Percentiles rank a stretch among this genome's conserved stretches.
Conservation (phyloP, 768 basidiomycete genomes). For the Kwoniella botswanensis region DNA sequence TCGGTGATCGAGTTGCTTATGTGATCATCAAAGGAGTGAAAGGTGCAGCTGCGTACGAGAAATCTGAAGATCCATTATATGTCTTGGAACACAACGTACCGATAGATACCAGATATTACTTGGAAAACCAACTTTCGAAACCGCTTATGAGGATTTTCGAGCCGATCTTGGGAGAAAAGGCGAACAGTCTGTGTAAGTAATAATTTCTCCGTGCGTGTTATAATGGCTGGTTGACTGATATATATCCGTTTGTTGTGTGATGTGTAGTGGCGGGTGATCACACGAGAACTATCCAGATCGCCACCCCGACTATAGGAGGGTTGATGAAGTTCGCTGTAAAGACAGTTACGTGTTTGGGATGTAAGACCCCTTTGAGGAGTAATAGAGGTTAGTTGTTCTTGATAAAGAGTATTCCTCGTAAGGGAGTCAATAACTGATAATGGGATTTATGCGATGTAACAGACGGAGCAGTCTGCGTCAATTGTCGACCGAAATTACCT, state of each 20-base stretch:
- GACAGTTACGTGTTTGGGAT: slow-evolving; percentile 91
- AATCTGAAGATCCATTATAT: slow-evolving; percentile 96
- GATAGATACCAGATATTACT: slow-evolving; percentile 96
- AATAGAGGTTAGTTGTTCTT: slow-evolving; percentile 71
- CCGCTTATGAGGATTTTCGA: slow-evolving; percentile 98
- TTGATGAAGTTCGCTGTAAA: slow-evolving; percentile 99
- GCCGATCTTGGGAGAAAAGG: slow-evolving; percentile 92
- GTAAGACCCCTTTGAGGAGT: slow-evolving; percentile 81
- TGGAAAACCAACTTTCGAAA: slow-evolving; percentile 97
- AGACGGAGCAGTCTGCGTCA: slow-evolving; percentile 94
- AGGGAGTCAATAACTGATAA: too few relatives aligned
- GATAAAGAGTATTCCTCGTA: neutral
- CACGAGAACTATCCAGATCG: slow-evolving; percentile 91
- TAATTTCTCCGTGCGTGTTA: too few relatives aligned
- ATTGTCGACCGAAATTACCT: slow-evolving; percentile 81
- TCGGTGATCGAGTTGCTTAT: slow-evolving; percentile 98
- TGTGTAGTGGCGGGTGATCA: slow-evolving; percentile 88
- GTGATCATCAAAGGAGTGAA: slow-evolving; percentile 97
- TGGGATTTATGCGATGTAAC: neutral
- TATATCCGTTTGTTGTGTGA: neutral
- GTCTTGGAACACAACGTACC: slow-evolving; percentile 98
- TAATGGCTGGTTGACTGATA: neutral
- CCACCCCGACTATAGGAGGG: slow-evolving; percentile 93
- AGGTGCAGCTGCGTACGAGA: slow-evolving; percentile 96
- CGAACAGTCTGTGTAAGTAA: slow-evolving; percentile 74